Evolutionary conservation across 2,329 filamentous ascomycete species (phyloP).

Genomic region (Cordyceps tenuipes): DNA sequence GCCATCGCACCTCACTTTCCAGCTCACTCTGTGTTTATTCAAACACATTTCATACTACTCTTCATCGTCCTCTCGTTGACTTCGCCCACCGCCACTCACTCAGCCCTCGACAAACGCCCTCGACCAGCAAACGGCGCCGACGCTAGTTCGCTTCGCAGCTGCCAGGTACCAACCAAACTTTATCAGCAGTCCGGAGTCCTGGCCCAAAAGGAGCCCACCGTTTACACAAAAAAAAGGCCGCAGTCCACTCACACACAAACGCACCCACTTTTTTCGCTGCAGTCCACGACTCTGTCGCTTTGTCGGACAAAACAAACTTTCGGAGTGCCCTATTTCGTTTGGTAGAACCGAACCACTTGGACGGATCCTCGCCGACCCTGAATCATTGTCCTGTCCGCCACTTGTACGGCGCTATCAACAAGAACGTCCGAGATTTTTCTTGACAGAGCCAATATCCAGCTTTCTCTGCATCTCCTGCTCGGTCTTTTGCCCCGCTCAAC

Average conservation of each 20-base stretch:
- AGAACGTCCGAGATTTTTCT: neutral
- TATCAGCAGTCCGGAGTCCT: neutral
- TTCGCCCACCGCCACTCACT: neutral
- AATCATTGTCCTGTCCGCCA: neutral
- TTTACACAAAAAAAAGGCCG: neutral
- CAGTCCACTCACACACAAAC: neutral
- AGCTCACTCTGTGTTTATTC: neutral
- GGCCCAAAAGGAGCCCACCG: neutral
- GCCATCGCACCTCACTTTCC: neutral
- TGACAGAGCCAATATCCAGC: neutral
- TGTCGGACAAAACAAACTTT: neutral
- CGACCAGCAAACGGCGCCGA: neutral
- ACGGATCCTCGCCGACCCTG: neutral
- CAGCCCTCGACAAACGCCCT: neutral
- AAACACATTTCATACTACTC: neutral
- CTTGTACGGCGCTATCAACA: neutral
- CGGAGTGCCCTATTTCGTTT: neutral
- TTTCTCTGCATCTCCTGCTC: slow-evolving; percentile 1
- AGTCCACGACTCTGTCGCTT: neutral
- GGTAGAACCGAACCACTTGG: neutral
- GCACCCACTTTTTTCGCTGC: neutral
- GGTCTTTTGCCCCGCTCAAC: slow-evolving; percentile 8
- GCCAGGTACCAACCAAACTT: slow-evolving; percentile 1
- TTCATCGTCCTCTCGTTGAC: neutral
- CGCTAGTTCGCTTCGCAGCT: neutral